Evolutionary conservation across 164 flowering plant species (phyloP), one percentile per base, ranked within the genome.

Genomic region (Kalanchoe fedtschenkoi): DNA sequence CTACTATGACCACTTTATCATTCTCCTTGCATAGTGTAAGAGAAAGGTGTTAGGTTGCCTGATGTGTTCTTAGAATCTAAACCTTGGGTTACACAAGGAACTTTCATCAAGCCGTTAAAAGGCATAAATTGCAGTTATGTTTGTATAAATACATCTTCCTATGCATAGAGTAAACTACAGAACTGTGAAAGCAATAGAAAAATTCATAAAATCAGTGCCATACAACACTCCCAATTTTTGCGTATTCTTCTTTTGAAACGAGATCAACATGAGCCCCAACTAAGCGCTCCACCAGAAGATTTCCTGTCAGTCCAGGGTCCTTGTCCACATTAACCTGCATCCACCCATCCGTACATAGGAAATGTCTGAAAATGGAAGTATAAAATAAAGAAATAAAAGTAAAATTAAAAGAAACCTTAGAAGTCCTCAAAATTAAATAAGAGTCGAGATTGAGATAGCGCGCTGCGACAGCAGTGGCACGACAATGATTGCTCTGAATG

Each of bases 381-480:
- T 61, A 55, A 69, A 65, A n/a, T 37, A 57, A 58, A 24, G 33
- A 29, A 7, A 35, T 61, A 34, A 37, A 61, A 34, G 4, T 1
- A 39, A 26, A 16, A 57, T 39, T 9, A 65, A 51, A 61, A 4
- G 22, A 15, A 16, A 88, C 99, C 99, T 93, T 84, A 15, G 97
- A 93, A 37, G 96, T 93, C 0, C 95, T 78, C 34, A 93, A 77
- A 61, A 93, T 90, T 22, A 93, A 89, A 75, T 77, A 83, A 65
- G 83, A 81, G 61, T 86, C 95, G 17, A 90, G 91, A 68, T 85
- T 84, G 62, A 90, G 76, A 72, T 93, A 93, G 75, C 78, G 88
- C 2, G 99, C 92, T 61, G 96, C 99, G 9, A 93, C 97, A 38
- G 99, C 95, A 42, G 99, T 90, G 11, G 99, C 99, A 57, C 99